Evolutionary conservation across 2,329 filamentous ascomycete species (phyloP).

Genomic region (Metarhizium sp.): DNA sequence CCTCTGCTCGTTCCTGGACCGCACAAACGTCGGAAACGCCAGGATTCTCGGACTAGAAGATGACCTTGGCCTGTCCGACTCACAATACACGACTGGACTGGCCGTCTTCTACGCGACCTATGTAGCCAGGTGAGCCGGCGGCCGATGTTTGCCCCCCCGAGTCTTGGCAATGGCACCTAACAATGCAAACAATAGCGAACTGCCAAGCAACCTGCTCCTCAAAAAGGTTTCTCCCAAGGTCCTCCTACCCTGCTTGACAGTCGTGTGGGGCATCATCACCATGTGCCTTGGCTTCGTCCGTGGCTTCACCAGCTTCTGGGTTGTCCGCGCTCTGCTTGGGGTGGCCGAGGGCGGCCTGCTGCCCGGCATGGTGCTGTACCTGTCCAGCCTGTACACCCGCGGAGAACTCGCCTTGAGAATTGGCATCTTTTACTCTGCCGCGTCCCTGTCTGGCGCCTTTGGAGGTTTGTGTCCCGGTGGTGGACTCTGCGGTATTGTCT

Average conservation of each 20-base stretch:
- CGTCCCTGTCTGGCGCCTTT: slow-evolving; percentile 61
- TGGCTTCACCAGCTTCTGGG: slow-evolving; percentile 56
- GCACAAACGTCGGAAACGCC: slow-evolving; percentile 66
- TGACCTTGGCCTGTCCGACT: slow-evolving; percentile 47
- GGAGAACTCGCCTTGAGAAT: slow-evolving; percentile 63
- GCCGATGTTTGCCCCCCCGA: background rate
- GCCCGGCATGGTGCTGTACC: slow-evolving; percentile 58
- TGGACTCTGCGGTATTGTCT: slow-evolving; percentile 43
- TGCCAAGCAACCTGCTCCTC: slow-evolving; percentile 55
- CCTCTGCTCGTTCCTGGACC: slow-evolving; percentile 55
- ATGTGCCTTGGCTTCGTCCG: slow-evolving; percentile 59
- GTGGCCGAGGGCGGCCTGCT: slow-evolving; percentile 61
- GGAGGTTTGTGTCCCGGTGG: slow-evolving; percentile 44
- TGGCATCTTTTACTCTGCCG: slow-evolving; percentile 61
- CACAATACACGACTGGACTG: slow-evolving; percentile 55
- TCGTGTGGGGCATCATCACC: slow-evolving; percentile 58
- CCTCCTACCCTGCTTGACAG: slow-evolving; percentile 56
- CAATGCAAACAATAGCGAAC: slow-evolving; percentile 29
- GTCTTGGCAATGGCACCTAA: background rate
- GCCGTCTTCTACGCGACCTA: slow-evolving; percentile 58
- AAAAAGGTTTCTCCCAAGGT: slow-evolving; percentile 52
- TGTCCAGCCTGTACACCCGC: slow-evolving; percentile 70
- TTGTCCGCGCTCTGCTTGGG: slow-evolving; percentile 58
- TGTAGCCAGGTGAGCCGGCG: slow-evolving; percentile 38
- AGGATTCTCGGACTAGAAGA: slow-evolving; percentile 53